Conservation (phyloP, 331 rosid genomes). For the Malus hybrid region DNA sequence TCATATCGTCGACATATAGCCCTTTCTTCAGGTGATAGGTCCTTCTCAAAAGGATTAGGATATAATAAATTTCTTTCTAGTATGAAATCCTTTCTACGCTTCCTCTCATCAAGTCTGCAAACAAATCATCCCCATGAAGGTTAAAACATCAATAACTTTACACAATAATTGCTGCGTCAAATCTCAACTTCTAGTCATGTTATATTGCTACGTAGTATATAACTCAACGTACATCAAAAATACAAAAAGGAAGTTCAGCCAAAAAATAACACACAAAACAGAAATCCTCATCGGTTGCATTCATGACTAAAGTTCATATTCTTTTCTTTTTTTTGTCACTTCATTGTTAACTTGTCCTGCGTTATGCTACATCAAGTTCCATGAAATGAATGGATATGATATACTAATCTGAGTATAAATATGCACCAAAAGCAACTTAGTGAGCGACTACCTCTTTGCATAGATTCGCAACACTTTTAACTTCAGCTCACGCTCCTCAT, state of each 20-base stretch:
- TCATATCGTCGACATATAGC: constrained; percentile 62
- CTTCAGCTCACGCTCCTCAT: constrained; percentile 84
- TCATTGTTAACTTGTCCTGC: neutral
- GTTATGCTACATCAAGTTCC: neutral
- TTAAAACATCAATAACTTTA: neutral
- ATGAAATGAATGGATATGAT: neutral
- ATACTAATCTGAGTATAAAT: neutral
- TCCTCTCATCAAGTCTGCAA: constrained; percentile 94
- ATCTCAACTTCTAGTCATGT: neutral
- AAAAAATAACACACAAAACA: neutral
- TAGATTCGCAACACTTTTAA: constrained; percentile 67
- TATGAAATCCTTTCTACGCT: constrained; percentile 84
- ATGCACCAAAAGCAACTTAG: constrained; percentile 7
- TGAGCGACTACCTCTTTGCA: constrained; percentile 52
- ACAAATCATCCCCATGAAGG: neutral
- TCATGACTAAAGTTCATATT: neutral
- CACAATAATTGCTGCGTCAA: neutral
- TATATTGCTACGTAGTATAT: neutral
- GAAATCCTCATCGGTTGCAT: neutral
- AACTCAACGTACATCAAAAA: neutral
- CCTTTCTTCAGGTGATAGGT: constrained; percentile 69
- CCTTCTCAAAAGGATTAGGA: constrained; percentile 75
- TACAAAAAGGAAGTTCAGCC: neutral
- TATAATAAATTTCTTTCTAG: constrained; percentile 71
- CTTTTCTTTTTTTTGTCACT: neutral